Evolutionary conservation across 2,329 filamentous ascomycete species (phyloP).

Genomic region (Diaporthe vexans): DNA sequence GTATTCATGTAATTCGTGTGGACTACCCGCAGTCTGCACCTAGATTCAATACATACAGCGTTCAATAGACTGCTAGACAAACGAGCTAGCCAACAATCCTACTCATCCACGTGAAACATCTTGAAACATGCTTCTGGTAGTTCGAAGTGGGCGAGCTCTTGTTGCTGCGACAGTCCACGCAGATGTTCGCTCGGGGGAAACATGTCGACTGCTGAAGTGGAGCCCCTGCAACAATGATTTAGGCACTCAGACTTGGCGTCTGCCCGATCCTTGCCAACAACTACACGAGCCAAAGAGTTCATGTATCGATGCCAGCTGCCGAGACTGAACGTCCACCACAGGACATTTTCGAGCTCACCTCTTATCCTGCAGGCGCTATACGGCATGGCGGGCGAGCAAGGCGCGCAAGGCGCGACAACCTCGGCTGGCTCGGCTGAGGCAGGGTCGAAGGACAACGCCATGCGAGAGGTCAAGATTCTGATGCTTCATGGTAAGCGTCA

Average conservation of each 20-base stretch:
- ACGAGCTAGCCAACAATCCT: too few relatives aligned
- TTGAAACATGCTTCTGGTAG: background rate
- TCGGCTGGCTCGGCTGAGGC: conserved; percentile 8
- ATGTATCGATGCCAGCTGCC: conserved; percentile 27
- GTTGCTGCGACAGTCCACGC: background rate
- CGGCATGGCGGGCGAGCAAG: conserved; percentile 32
- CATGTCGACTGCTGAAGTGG: conserved; percentile 23
- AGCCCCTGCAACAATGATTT: background rate
- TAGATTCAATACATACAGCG: background rate
- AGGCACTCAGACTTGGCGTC: background rate
- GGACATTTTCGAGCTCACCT: background rate
- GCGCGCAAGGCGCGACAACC: background rate
- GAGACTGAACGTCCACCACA: background rate
- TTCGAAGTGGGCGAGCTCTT: background rate
- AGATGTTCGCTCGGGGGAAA: conserved; percentile 3
- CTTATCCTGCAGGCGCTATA: conserved; percentile 1
- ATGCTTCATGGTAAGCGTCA: conserved; percentile 77
- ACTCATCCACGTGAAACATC: too few relatives aligned
- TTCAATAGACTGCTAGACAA: background rate
- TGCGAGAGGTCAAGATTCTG: conserved; percentile 74
- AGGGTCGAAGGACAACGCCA: conserved; percentile 54
- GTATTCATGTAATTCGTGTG: background rate
- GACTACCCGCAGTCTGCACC: background rate
- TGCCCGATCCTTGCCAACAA: background rate
- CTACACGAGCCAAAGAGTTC: background rate